Evolutionary conservation across 2,329 filamentous ascomycete species (phyloP), one percentile per base, ranked within the genome.

Genomic region (Epichloe aotearoae): DNA sequence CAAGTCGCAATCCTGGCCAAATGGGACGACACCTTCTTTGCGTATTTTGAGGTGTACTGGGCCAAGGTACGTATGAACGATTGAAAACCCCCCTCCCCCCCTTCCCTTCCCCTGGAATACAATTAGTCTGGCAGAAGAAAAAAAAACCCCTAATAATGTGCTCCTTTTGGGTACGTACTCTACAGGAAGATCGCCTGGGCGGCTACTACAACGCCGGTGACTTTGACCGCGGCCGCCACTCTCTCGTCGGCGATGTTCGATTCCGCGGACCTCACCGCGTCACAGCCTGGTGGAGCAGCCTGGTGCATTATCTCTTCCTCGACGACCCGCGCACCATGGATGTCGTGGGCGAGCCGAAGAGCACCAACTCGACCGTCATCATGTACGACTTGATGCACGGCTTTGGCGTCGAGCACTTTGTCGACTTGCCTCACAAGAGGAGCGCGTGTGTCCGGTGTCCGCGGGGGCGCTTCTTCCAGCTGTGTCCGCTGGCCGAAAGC

Each of bases 31-130:
- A 73, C 73, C 2, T 75, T 71, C 17, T 88, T 88, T 61, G 79
- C 83, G 0, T 88, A 88, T 62, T 88, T 84, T 59, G 85, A 89
- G 64, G 71, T 88, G 1, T 89, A 89, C 64, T 90, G 84, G 84
- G 83, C 80, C 57, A 77, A 76, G 70, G 73, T 74, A 61, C 53
- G 65, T 42, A 30, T 3, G 3, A 30, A 30, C 26, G 26, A 30
- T 17, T 15, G 30, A 55, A n/a, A n/a, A n/a, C 36, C 12, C 1
- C 17, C 23, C 12, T 1, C 17, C 20, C 23, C 23, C 2, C 23
- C 23, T 23, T 26, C 23, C 14, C 6, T 10, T 10, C 36, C 17
- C 38, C 17, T 10, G 26, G 26, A 30, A 10, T 30, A 10, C 8
- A 30, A 30, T 3, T 30, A 10, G 26, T 30, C 26, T 30, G 7